A percentile compares a stretch with the other conserved stretches of the same genome.
Evolutionary conservation across 208 protist species (phyloP).

Genomic region (Porcisia hertigi): DNA sequence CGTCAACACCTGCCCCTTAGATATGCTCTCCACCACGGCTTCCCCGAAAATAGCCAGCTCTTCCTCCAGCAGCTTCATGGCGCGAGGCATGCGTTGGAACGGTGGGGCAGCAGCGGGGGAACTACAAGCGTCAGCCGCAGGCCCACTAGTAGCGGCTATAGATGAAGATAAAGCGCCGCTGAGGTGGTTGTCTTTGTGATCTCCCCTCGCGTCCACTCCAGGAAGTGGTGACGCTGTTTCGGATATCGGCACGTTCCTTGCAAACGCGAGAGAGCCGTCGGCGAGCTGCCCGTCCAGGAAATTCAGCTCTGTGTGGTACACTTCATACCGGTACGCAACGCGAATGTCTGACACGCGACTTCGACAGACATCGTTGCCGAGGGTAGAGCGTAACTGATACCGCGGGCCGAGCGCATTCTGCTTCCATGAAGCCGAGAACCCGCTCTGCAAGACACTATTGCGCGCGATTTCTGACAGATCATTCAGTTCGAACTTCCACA

Average conservation of each 20-base stretch:
- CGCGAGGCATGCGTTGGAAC: slow-evolving; percentile 59
- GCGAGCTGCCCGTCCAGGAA: slow-evolving; percentile 81
- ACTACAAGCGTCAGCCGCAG: background rate
- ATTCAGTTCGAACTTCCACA: slow-evolving; percentile 96
- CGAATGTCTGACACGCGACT: slow-evolving; percentile 97
- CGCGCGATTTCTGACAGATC: slow-evolving; percentile 99
- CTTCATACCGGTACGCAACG: slow-evolving; percentile 94
- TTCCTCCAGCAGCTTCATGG: slow-evolving; percentile 72
- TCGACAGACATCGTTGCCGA: slow-evolving; percentile 92
- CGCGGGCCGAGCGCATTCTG: slow-evolving; percentile 91
- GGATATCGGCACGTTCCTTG: background rate
- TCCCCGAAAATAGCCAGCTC: slow-evolving; percentile 68
- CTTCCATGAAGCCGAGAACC: slow-evolving; percentile 95
- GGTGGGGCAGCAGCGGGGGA: background rate
- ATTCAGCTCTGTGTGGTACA: slow-evolving; percentile 90
- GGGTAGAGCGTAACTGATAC: slow-evolving; percentile 86
- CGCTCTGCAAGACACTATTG: slow-evolving; percentile 95
- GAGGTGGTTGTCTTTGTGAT: background rate
- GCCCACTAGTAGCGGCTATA: background rate
- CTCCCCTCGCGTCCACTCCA: background rate
- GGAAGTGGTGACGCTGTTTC: background rate
- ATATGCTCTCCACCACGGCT: slow-evolving; percentile 27
- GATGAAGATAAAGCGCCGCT: background rate
- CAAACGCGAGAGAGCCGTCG: background rate
- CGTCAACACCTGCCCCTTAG: background rate